Base-by-base conservation (phyloP, 257 asterid genomes). In the Rhazya stricta region DNA sequence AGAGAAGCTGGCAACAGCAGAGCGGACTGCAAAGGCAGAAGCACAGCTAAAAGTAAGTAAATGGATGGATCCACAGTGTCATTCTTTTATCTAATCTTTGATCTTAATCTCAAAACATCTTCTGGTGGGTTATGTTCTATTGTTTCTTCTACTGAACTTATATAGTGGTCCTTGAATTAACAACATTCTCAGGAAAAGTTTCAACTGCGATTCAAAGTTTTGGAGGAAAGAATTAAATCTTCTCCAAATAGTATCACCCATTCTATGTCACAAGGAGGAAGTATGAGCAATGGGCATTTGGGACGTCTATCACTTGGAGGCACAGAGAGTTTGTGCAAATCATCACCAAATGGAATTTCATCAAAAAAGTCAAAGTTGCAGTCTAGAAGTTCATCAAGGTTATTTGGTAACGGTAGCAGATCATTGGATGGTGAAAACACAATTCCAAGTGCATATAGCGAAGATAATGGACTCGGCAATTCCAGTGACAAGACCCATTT, bases 11-110 rank as follows among this genome's bases (percentile, higher is more conserved):
- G 88, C 93, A 72, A 74, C 89, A 73, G 91, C 93, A 39, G 97
- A 91, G 74, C 91, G 98, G 78, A 87, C 97, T 67, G 91, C 97
- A 73, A 91, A 89, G 86, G 84, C 93, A 69, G 97, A 90, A 82
- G 92, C 96, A 72, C 96, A 86, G 69, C 56, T 87, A 81, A 94
- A 91, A 86, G 96, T 92, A 77, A 89, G 87, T 53, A 29, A 69
- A 56, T 29, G 19, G 48, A 43, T 32, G 50, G 45, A 37, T 30
- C 62, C 43, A 12, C 56, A 25, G 10, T 32, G 15, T 42, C 34
- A 41, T 29, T 67, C 36, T 19, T 29, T 18, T 45, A 3, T 45
- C 19, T n/a, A n/a, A n/a, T n/a, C 48, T 29, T 10, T 16, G 6
- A 10, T 25, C 1, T 68, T 36, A 57, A 39, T 56, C 53, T 30